Base-by-base conservation (phyloP, 2,329 filamentous ascomycete species). In the Aaosphaeria arxii region DNA sequence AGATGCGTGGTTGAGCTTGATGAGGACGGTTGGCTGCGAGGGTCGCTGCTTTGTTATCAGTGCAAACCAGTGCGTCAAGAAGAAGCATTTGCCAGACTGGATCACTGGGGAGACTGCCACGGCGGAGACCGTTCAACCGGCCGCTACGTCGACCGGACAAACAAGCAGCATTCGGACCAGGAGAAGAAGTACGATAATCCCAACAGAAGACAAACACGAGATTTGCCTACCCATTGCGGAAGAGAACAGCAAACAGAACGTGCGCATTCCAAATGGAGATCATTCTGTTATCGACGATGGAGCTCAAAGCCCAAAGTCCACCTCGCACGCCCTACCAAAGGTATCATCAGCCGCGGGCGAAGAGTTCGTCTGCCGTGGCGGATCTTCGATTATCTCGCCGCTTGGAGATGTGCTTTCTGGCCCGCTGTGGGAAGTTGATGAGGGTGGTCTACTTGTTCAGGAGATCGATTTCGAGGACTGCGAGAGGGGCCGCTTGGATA, bases 401-500 rank as follows among this genome's bases (percentile, higher is more conserved):
- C 77, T 87, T 39, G 92, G 91, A 0, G 82, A 91, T n/a, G 83
- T 92, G 0, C 71, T 96, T 1, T 83, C 83, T 1, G 90, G 88
- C 0, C 91, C 91, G 0, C 75, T 94, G 49, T 96, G 91, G 91
- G 88, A 95, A 50, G 70, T 76, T 41, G 85, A 91, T 46, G 74
- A 86, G 47, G 77, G 82, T 4, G 81, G 83, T 0, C 67, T 96
- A 30, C 72, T 91, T 44, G 81, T 81, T 32, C 78, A 82, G 1
- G 88, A 94, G 54, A 85, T 91, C 4, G 90, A 96, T 62, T 86
- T 96, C 61, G 88, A 95, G 42, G 90, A 96, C 56, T 96, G 91
- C 59, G 82, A 91, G 56, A 78, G 89, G 7, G 91, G 91, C 0
- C 76, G 89, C 45, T 67, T 96, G 55, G 91, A 96, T 67, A 68